Conservation (phyloP, 2,329 filamentous ascomycete genomes). For the Ilyonectria robusta region DNA sequence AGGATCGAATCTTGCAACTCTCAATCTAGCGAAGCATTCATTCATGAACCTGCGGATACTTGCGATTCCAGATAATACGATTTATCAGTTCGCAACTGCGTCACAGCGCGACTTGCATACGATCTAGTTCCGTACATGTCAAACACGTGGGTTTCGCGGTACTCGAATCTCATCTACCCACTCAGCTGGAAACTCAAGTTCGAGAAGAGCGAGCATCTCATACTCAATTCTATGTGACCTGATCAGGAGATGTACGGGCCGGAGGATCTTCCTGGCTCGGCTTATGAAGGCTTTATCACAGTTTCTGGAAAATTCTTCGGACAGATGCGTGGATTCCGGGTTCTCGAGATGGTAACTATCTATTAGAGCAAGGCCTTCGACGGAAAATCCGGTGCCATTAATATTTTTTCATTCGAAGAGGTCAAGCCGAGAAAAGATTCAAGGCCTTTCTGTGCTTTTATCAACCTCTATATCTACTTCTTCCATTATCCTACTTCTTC, state of each 20-base stretch:
- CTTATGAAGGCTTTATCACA: background rate
- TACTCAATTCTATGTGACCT: background rate
- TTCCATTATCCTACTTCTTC: no score
- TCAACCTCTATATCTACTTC: no score
- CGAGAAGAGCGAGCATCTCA: background rate
- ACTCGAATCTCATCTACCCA: background rate
- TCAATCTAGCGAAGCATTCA: no score
- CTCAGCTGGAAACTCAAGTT: background rate
- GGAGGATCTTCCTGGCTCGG: background rate
- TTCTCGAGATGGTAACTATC: background rate
- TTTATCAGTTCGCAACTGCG: background rate
- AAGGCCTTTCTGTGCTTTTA: no score
- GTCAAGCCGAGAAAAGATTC: no score
- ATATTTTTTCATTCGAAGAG: no score
- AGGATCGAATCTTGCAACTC: no score
- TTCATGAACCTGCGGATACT: no score
- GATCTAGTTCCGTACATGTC: background rate
- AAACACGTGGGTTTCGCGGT: background rate
- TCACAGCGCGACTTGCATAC: no score
- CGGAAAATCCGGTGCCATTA: no score
- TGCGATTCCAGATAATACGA: background rate
- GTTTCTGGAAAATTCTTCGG: background rate
- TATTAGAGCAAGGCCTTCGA: background rate
- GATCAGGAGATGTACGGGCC: background rate
- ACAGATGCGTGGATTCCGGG: background rate